phyloP scores from a whole-genome alignment of 495 filamentous ascomycete species.

The Apodospora peruviana region DNA sequence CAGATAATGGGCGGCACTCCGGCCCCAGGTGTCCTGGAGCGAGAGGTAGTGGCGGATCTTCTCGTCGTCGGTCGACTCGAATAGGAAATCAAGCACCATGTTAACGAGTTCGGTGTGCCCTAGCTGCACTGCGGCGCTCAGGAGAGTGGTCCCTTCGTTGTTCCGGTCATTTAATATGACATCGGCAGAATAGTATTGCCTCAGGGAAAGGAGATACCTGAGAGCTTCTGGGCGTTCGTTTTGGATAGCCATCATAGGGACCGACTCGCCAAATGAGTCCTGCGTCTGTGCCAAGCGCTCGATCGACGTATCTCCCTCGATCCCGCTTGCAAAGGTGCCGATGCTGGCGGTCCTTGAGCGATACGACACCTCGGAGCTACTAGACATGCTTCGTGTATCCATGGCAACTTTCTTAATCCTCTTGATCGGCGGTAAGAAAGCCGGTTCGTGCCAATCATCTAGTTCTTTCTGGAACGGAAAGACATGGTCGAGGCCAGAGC shows the following conservation, averaged over 20 bases:
- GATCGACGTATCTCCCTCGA: conserved; percentile 82
- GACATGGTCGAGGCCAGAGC: conserved; percentile 73
- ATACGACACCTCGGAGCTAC: conserved; percentile 71
- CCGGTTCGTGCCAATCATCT: conserved; percentile 21
- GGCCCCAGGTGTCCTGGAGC: conserved; percentile 73
- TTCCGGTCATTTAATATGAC: conserved; percentile 76
- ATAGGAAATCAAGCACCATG: conserved; percentile 60
- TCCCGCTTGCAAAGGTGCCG: conserved; percentile 61
- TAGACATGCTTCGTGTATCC: conserved; percentile 84
- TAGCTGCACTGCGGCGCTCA: conserved; percentile 91
- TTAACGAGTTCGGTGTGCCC: conserved; percentile 71
- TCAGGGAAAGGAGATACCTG: conserved; percentile 69
- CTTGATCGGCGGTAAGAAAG: conserved; percentile 38
- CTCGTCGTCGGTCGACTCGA: conserved; percentile 31
- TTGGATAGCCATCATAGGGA: conserved; percentile 96
- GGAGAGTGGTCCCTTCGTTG: conserved; percentile 79
- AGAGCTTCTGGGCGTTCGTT: conserved; percentile 62
- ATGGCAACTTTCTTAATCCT: conserved; percentile 76
- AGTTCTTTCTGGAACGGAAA: conserved; percentile 74
- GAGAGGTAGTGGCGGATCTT: conserved; percentile 60
- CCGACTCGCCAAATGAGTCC: conserved; percentile 73
- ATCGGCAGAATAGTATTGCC: conserved; percentile 63
- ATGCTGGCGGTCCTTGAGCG: conserved; percentile 70
- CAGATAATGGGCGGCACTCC: conserved; percentile 91
- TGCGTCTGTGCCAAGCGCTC: conserved; percentile 78